Evolutionary conservation across 257 asterid genomes (phyloP).

Genomic region (Nicotiana undulata): DNA sequence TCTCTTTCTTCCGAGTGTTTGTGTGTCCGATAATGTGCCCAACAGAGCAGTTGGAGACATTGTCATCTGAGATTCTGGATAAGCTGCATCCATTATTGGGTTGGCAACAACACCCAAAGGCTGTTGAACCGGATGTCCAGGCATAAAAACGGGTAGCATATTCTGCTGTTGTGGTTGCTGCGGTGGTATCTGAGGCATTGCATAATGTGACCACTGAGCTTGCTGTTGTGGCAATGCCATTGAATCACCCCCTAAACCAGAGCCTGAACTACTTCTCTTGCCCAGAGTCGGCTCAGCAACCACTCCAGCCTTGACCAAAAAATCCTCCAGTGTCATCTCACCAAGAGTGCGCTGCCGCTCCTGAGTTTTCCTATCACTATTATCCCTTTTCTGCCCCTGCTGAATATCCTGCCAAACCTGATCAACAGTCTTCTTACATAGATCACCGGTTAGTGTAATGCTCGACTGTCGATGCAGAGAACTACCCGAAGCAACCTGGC

Average conservation of each 20-base stretch:
- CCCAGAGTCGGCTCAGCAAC: conserved; percentile 48
- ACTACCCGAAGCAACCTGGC: conserved; percentile 12
- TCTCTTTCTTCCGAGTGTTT: conserved; percentile 65
- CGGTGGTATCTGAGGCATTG: conserved; percentile 28
- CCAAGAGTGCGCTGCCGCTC: conserved; percentile 42
- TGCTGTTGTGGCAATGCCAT: conserved; percentile 21
- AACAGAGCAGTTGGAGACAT: conserved; percentile 49
- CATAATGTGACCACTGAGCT: conserved; percentile 67
- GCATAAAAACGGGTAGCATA: conserved; percentile 38
- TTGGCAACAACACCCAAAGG: conserved; percentile 39
- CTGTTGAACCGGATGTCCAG: conserved; percentile 35
- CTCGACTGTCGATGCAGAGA: conserved; percentile 44
- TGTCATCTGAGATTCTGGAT: conserved; percentile 47
- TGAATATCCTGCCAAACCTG: conserved; percentile 94
- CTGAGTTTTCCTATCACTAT: conserved; percentile 39
- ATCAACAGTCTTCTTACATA: conserved; percentile 87
- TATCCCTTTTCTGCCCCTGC: conserved; percentile 47
- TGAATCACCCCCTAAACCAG: conserved; percentile 31
- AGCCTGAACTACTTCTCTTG: conserved; percentile 22
- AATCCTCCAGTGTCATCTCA: conserved; percentile 85
- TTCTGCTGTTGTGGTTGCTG: conserved; percentile 28
- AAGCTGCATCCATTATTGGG: conserved; percentile 42
- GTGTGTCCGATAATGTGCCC: conserved; percentile 67
- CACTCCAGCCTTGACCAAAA: conserved; percentile 90
- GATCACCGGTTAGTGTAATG: conserved; percentile 47